phyloP scores from a whole-genome alignment of 352 stramenopile species.

The Phytophthora cajani region DNA sequence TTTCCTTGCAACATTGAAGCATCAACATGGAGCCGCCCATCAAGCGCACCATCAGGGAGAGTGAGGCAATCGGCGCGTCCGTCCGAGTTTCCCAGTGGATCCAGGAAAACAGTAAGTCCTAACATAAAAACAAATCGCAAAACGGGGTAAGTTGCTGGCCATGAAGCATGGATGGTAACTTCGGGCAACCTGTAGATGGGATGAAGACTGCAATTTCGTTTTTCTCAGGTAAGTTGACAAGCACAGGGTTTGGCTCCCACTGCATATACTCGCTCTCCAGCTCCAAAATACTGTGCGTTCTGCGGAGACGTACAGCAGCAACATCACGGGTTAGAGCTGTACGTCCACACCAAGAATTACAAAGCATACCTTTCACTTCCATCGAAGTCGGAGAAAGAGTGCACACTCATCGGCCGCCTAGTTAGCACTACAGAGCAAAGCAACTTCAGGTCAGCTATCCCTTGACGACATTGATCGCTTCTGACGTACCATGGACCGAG shows the following conservation, averaged over 20 bases:
- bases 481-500: constrained; percentile 61
- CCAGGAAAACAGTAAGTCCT: constrained; percentile 60
- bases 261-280: constrained; percentile 72
- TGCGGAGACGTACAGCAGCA: constrained; percentile 8
- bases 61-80: constrained; percentile 59
- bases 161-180: not conserved
- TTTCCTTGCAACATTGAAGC: constrained; percentile 6
- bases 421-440: constrained; percentile 48
- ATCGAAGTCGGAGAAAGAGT: constrained; percentile 68
- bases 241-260: constrained; percentile 57
- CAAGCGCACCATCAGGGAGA: constrained; percentile 60
- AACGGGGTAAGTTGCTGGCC: not conserved
- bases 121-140: not conserved
- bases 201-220: constrained; percentile 65
- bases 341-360: not conserved
- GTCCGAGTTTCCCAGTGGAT: constrained; percentile 43
- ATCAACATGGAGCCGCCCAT: constrained; percentile 48
- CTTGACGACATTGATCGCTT: not conserved
- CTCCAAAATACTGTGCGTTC: constrained; percentile 60
- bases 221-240: constrained; percentile 52
- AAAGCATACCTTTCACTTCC: constrained; percentile 38
- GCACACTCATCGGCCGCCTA: constrained; percentile 56
- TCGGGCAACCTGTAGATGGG: constrained; percentile 49
- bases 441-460: not conserved
- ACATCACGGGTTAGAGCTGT: not conserved